Base-by-base conservation (phyloP, 2,329 filamentous ascomycete species). In the Bipolaris bicolor region DNA sequence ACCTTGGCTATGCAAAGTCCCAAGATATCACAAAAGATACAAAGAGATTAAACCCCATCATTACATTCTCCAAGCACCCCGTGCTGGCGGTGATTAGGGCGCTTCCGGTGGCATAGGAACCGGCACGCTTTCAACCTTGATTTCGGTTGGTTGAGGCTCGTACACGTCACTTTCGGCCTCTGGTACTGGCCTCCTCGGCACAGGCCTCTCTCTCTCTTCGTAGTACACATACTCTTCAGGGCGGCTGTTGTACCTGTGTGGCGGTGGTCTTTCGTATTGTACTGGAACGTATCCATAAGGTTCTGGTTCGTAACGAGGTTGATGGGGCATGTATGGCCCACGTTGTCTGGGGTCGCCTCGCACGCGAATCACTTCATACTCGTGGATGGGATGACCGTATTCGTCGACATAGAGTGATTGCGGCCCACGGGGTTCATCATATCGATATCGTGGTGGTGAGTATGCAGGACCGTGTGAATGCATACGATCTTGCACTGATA, bases 281-380 rank as follows among this genome's bases (percentile, higher is more conserved):
- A 72, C 55, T 31, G 68, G 64, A 34, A 71, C 60, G 44, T 75
- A 74, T 48, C 69, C 64, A 24, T 74, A 66, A 24, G 65, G 63
- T 11, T 72, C 68, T 16, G 65, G 55, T 39, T 74, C 70, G 50
- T 73, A 76, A 16, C 69, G 64, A 15, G 67, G 58, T 20, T 65
- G 61, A 26, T 66, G 60, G 20, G 62, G 49, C 61, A 49, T 46
- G 15, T 58, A 55, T 11, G 51, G 40, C 40, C 45, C 50, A n/a
- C 49, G 65, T 7, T 56, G 61, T 29, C 56, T 58, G 33, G 39
- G 66, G 64, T 46, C 70, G 20, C 69, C 64, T 13, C 70, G 66
- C 13, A 75, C 67, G 26, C 67, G 73, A 18, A 75, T 68, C 22
- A 73, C 56, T 45, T 74, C 73, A 46, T 74, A 75, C 46, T 71